Evolutionary conservation across 352 stramenopile genomes (phyloP).

Genomic region (Pythium periplocum): DNA sequence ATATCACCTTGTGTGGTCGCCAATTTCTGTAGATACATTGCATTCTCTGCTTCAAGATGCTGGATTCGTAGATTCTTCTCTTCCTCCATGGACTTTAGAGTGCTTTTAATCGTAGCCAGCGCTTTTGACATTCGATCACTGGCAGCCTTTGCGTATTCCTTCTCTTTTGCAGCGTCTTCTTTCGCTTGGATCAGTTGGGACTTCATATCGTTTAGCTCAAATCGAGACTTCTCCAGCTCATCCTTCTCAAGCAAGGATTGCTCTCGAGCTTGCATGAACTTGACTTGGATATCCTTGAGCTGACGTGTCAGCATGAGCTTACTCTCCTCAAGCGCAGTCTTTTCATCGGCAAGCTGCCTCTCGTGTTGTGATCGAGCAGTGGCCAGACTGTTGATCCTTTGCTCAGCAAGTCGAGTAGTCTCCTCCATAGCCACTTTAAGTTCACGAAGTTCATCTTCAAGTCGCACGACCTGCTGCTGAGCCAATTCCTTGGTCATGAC

Average conservation of each 20-base stretch:
- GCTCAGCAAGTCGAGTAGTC: conserved; percentile 25
- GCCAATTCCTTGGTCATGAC: conserved; percentile 38
- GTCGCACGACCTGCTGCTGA: conserved; percentile 29
- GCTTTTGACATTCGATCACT: conserved; percentile 61
- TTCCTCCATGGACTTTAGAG: conserved; percentile 53
- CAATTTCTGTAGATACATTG: conserved; percentile 45
- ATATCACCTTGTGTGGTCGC: conserved; percentile 51
- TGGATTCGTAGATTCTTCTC: conserved; percentile 52
- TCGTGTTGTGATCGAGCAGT: conserved; percentile 23
- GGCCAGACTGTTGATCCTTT: conserved; percentile 30
- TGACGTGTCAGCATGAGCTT: conserved; percentile 45
- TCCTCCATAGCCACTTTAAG: conserved; percentile 34
- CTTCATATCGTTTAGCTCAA: conserved; percentile 43
- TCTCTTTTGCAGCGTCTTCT: conserved; percentile 55
- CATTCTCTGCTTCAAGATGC: conserved; percentile 44
- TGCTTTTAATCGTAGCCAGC: conserved; percentile 47
- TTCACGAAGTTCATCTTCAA: conserved; percentile 40
- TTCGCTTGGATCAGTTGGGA: conserved; percentile 32
- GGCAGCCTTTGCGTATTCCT: conserved; percentile 35
- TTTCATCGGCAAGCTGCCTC: conserved; percentile 26
- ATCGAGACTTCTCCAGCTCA: conserved; percentile 47
- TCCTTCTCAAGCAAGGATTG: conserved; percentile 57
- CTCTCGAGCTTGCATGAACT: conserved; percentile 50
- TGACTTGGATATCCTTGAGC: conserved; percentile 53
- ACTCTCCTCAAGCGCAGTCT: conserved; percentile 42